A percentile compares a stretch with the other conserved stretches of the same genome.
Evolutionary conservation across 2,329 filamentous ascomycete genomes (phyloP).

Genomic region (Beauveria asiatica): DNA sequence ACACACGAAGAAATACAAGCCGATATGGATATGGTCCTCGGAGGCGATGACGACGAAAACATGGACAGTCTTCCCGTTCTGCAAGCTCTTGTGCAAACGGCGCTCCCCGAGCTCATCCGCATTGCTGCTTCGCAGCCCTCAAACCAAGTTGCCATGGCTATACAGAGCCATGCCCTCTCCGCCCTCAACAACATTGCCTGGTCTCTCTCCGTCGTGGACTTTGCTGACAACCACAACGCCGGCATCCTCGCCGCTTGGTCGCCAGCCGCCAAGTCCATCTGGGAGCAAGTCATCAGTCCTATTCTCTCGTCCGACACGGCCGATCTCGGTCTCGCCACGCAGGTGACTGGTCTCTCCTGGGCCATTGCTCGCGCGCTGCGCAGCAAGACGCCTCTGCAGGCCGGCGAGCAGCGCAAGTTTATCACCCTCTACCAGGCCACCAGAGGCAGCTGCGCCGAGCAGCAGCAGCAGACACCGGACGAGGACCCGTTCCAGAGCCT

Average conservation of each 20-base stretch:
- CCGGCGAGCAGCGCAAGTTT: constrained; percentile 52
- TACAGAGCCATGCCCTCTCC: constrained; percentile 48
- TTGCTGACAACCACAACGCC: constrained; percentile 43
- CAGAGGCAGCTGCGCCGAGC: constrained; percentile 21
- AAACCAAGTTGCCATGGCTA: constrained; percentile 32
- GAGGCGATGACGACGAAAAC: constrained; percentile 29
- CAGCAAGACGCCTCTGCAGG: constrained; percentile 37
- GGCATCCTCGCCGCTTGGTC: constrained; percentile 46
- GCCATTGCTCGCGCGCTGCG: constrained; percentile 48
- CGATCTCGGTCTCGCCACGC: constrained; percentile 52
- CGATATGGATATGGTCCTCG: constrained; percentile 58
- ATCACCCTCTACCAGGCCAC: constrained; percentile 57
- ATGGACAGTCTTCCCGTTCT: constrained; percentile 48
- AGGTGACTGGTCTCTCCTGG: constrained; percentile 59
- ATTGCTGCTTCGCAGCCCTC: constrained; percentile 33
- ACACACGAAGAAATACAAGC: constrained; percentile 48
- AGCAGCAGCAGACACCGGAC: constrained; percentile 14
- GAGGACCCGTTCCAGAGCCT: constrained; percentile 53
- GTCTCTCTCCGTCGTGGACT: constrained; percentile 55
- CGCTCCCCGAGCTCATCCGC: constrained; percentile 37
- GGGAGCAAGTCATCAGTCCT: constrained; percentile 46
- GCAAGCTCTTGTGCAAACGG: constrained; percentile 29
- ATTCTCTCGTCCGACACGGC: constrained; percentile 53
- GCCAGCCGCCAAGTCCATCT: constrained; percentile 45
- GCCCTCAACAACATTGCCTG: constrained; percentile 60